Percentiles rank a stretch among this genome's conserved stretches.
Evolutionary conservation across 2,329 filamentous ascomycete species (phyloP).

Genomic region (Ascochyta fabae): DNA sequence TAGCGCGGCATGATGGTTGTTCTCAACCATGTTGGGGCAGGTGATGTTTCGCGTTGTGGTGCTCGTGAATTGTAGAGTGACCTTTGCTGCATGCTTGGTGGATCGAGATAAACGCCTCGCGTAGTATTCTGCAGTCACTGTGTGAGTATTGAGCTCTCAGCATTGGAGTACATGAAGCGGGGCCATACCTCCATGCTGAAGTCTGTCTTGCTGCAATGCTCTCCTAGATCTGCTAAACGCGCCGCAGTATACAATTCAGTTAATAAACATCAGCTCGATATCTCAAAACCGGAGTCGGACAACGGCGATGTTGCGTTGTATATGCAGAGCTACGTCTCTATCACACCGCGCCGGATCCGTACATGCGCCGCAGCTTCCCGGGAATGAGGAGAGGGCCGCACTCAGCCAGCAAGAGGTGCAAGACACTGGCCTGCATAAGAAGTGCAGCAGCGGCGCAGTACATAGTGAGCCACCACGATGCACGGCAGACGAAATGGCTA

Average conservation of each 20-base stretch:
- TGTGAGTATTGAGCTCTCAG: neutral
- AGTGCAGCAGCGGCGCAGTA: slow-evolving; percentile 8
- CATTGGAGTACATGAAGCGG: neutral
- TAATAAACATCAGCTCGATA: neutral
- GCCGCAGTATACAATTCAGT: slow-evolving; percentile 4
- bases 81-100: neutral
- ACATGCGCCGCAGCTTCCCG: slow-evolving; percentile 1
- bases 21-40: neutral
- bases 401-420: slow-evolving; percentile 1
- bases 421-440: neutral
- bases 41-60: neutral
- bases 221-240: slow-evolving; percentile 5
- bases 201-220: neutral
- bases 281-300: neutral
- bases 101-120: neutral
- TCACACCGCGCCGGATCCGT: slow-evolving; percentile 11
- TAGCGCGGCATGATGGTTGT: neutral
- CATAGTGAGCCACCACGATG: slow-evolving; percentile 3
- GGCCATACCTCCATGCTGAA: slow-evolving; percentile 12
- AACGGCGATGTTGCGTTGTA: slow-evolving; percentile 9
- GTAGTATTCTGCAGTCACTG: neutral
- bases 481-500: slow-evolving; percentile 6
- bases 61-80: neutral
- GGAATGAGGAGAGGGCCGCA: slow-evolving; percentile 16
- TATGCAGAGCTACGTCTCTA: slow-evolving; percentile 2